A percentile compares a stretch with the other conserved stretches of the same genome.
Evolutionary conservation across 176 grass and related monocot species (phyloP).

Genomic region (Ampelocalamus luodianensis): DNA sequence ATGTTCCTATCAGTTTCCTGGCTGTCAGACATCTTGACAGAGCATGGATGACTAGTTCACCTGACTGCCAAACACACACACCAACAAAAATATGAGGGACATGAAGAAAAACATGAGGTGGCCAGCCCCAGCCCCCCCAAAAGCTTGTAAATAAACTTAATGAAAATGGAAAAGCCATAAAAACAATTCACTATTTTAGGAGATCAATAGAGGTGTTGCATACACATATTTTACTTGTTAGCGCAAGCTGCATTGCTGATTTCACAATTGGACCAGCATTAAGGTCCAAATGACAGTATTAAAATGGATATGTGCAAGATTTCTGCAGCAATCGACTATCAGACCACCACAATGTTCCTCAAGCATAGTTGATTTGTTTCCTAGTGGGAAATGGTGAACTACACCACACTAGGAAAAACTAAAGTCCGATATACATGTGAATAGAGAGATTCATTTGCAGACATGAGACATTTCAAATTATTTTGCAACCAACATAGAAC

Average conservation of each 20-base stretch:
- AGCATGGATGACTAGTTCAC: conserved; percentile 27
- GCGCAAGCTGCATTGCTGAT: background rate
- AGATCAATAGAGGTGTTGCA: background rate
- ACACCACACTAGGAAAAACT: background rate
- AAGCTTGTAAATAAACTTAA: background rate
- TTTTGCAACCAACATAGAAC: conserved; percentile 10
- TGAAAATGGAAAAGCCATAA: background rate
- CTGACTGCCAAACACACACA: background rate
- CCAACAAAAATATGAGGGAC: background rate
- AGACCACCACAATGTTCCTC: background rate
- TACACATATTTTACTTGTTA: background rate
- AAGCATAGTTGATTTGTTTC: background rate
- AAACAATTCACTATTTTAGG: background rate
- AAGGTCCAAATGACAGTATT: background rate
- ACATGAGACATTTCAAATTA: conserved; percentile 10
- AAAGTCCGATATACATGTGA: background rate
- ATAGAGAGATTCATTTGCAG: background rate
- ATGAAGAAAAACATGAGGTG: background rate
- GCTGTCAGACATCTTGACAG: conserved; percentile 54
- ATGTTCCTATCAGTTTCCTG: conserved; percentile 63
- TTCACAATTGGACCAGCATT: background rate
- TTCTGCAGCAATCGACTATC: background rate
- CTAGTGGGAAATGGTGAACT: background rate
- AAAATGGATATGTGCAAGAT: background rate
- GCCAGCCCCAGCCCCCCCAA: background rate